A percentile compares a stretch with the other conserved stretches of the same genome.
phyloP scores from a whole-genome alignment of 2,329 filamentous ascomycete species.

The Aspergillus fumigatus region DNA sequence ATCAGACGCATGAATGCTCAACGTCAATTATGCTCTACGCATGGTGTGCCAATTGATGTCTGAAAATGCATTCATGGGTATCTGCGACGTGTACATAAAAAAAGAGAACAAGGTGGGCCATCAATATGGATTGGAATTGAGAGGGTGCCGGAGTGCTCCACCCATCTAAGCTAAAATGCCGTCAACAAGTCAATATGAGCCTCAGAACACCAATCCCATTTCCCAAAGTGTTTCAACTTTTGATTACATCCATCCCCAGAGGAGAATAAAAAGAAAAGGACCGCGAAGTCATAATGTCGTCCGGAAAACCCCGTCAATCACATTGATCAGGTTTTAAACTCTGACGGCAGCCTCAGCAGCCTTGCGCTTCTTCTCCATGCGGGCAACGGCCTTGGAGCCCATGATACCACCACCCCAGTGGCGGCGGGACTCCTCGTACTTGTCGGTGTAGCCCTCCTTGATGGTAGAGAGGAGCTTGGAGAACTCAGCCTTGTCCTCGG shows the following conservation, averaged over 20 bases:
- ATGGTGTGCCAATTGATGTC: conserved; percentile 14
- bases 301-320: conserved; percentile 22
- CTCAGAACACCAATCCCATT: conserved; percentile 20
- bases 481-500: conserved; percentile 97
- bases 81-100: conserved; percentile 34
- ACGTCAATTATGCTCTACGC: conserved; percentile 16
- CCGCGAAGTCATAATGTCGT: conserved; percentile 20
- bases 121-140: conserved; percentile 26
- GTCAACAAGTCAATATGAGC: conserved; percentile 26
- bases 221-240: conserved; percentile 19
- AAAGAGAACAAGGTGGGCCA: conserved; percentile 9
- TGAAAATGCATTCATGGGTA: conserved; percentile 40
- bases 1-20: conserved; percentile 27
- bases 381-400: conserved; percentile 84
- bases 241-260: conserved; percentile 2
- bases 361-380: conserved; percentile 85
- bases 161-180: conserved; percentile 33
- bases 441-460: conserved; percentile 97
- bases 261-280: conserved; percentile 5
- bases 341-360: conserved; percentile 92
- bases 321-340: conserved; percentile 63
- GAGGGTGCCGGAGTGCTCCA: conserved; percentile 21
- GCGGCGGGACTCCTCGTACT: conserved; percentile 84
- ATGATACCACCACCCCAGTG: conserved; percentile 99
- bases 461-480: conserved; percentile 92